Percentiles rank a stretch among this genome's conserved stretches.
phyloP scores from a whole-genome alignment of 129 eudicot species.

The Tagetes erecta region DNA sequence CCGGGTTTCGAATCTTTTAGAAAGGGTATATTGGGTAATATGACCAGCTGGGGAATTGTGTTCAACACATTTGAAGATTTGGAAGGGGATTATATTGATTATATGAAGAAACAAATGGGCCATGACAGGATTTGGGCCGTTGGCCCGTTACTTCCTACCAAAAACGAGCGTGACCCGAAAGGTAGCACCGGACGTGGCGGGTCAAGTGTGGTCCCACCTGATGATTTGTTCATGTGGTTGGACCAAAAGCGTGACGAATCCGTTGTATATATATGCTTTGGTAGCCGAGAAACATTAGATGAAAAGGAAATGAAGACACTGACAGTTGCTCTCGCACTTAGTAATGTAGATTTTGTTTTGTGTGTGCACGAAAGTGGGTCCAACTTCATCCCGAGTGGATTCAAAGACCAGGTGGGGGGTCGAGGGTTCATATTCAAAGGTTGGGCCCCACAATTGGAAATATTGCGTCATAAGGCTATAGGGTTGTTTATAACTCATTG shows the following conservation, averaged over 20 bases:
- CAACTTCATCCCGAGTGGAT: constrained; percentile 35
- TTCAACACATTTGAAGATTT: constrained; percentile 39
- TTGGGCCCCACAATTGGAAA: constrained; percentile 56
- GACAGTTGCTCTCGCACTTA: constrained; percentile 21
- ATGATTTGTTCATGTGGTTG: constrained; percentile 38
- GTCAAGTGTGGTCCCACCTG: constrained; percentile 16
- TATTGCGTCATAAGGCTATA: constrained; percentile 42
- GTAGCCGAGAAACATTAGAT: constrained; percentile 19
- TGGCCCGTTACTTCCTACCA: constrained; percentile 40
- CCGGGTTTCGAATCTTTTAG: constrained; percentile 26
- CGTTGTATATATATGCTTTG: constrained; percentile 44
- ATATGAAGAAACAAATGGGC: constrained; percentile 31
- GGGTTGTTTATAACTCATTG: constrained; percentile 56
- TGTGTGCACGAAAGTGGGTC: constrained; percentile 19
- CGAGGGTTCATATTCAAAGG: constrained; percentile 49
- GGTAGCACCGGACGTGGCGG: constrained; percentile 31
- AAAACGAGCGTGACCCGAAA: neutral
- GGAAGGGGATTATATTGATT: constrained; percentile 36
- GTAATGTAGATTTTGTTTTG: constrained; percentile 29
- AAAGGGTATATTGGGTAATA: constrained; percentile 24
- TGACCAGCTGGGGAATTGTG: constrained; percentile 38
- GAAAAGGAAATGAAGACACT: constrained; percentile 31
- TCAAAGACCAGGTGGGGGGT: constrained; percentile 38
- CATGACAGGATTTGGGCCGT: constrained; percentile 50
- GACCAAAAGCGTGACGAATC: constrained; percentile 22